Evolutionary conservation across 805 yeast genomes (phyloP), one percentile per base, ranked within the genome.

Genomic region (Ogataea salicorniae): DNA sequence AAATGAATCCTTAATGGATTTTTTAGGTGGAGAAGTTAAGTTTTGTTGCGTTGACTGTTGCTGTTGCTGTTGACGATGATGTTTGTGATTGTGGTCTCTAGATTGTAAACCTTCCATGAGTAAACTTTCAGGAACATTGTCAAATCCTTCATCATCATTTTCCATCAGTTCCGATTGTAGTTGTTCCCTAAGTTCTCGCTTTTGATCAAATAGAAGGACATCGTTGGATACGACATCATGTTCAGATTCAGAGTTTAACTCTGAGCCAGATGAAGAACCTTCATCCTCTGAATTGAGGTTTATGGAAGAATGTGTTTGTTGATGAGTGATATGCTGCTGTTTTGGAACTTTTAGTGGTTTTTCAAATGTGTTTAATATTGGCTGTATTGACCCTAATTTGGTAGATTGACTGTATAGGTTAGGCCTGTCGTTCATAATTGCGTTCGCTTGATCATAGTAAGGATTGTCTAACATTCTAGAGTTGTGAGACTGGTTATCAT

Each of bases 251-350:
- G 55, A 47, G 4, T 49, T 51, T 3, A 55, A 52, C 4, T 41
- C 49, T 1, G 53, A 46, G 11, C 49, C 56, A 13, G 43, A 47
- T 3, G 61, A 53, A 2, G 56, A 49, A 7, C 49, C 51, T 31
- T 60, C 66, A 40, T 57, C 53, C 34, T 61, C 66, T 1, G 66
- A 62, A 41, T 60, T 56, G 29, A 60, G 49, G 41, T 61, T 59
- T 9, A 53, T 56, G 9, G 58, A 41, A 9, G 53, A 34, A 35
- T 46, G 45, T 3, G 22, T 9, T 15, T 16, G 9, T 22, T 26
- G 13, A 26, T 26, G 31, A 26, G 31, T 26, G 13, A 9, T 26
- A 26, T 26, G 9, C 11, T 26, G 31, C 4, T 6, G 31, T 26
- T 26, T 26, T 26, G 11, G 31, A 9, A 9, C 11, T 26, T 26